These are phyloP conservation scores for Aurifilum marmelostoma DNA, from an alignment of 2,329 filamentous ascomycete species.

Conservation along the genomic window DNA sequence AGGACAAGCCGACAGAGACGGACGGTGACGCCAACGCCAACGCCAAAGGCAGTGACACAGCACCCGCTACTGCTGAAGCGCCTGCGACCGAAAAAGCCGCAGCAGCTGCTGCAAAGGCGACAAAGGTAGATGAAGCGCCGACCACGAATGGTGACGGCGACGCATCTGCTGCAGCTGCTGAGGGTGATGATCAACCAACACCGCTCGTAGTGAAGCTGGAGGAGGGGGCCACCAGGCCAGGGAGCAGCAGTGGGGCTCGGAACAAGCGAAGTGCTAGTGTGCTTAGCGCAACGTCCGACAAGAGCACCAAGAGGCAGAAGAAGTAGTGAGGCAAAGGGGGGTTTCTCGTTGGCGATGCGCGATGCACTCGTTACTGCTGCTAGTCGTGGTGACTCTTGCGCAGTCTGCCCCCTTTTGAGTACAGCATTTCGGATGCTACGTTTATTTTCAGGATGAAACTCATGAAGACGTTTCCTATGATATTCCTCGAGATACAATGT, in stretches of 20 bases:
- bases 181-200: conserved; percentile 28
- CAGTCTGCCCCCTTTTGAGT: too few relatives aligned
- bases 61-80: conserved; percentile 13
- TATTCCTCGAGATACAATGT: neutral
- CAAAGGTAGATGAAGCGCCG: conserved; percentile 26
- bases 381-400: neutral
- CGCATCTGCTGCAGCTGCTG: conserved; percentile 8
- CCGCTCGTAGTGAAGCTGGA: conserved; percentile 34
- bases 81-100: conserved; percentile 10
- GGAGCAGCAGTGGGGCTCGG: conserved; percentile 42
- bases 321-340: too few relatives aligned
- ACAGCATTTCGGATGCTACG: conserved; percentile 4
- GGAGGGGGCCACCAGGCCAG: conserved; percentile 37
- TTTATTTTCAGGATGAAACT: conserved; percentile 5
- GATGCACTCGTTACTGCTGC: conserved; percentile 28
- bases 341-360: too few relatives aligned
- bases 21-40: conserved; percentile 26
- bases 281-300: conserved; percentile 70
- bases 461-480: neutral
- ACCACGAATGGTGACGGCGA: conserved; percentile 9
- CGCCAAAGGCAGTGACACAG: conserved; percentile 23
- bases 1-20: conserved; percentile 19
- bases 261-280: conserved; percentile 86
- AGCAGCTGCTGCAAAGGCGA: neutral
- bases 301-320: conserved; percentile 61